Evolutionary conservation across 495 filamentous ascomycete genomes (phyloP), one percentile per base, ranked within the genome.

Genomic region (Aspergillus saccharolyticus): DNA sequence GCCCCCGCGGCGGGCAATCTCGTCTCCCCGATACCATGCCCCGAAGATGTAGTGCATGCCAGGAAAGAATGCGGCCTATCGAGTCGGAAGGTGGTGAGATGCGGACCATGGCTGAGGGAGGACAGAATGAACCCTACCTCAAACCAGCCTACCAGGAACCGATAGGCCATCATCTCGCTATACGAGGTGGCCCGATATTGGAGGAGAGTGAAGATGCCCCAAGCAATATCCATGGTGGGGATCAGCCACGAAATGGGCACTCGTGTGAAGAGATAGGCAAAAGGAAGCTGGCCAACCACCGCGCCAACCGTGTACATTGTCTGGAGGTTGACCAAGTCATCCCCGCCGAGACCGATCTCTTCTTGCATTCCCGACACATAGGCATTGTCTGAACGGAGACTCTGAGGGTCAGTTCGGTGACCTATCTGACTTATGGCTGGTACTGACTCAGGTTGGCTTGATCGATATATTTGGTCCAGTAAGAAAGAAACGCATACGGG

Each of bases 111-210:
- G 25, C 9, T 28, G 3, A n/a, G n/a, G n/a, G n/a, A n/a, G n/a
- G n/a, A 28, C 25, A 20, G 10, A 19, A 19, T 1, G 9, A 46
- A 20, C 6, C 17, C 9, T 30, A 68, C 91, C 52, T 91, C 91
- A 19, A 96, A 84, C 64, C 93, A 91, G 19, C 91, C 90, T 47
- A 96, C 83, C 67, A 54, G 88, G 73, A 96, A 94, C 28, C 91
- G 85, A 59, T 90, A 80, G 19, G 84, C 77, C 52, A 66, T 65
- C 20, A 74, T 21, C 42, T 74, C 69, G 15, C 65, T 57, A 44
- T 63, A 70, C n/a, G 64, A 67, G 21, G 45, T 67, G 19, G 64
- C 68, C 33, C 75, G 70, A 55, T 73, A 78, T 43, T 80, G 76
- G 18, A 75, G 58, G 30, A 80, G 53, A 0, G 78, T 80, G 51